Percentiles rank a stretch among this genome's conserved stretches.
Conservation (phyloP, 345 rosid species). For the Trapa bicornis region DNA sequence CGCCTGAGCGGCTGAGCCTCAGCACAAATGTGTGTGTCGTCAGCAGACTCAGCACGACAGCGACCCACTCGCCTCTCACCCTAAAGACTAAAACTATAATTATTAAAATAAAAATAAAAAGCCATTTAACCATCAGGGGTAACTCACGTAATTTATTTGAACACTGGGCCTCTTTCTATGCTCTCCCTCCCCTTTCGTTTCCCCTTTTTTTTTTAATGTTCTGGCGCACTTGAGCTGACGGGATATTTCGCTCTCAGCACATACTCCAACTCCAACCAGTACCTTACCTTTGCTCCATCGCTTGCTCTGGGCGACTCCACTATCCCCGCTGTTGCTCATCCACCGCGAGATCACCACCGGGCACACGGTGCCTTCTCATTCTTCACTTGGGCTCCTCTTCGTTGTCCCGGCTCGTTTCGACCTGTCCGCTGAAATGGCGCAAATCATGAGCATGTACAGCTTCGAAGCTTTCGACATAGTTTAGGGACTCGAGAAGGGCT, state of each 20-base stretch:
- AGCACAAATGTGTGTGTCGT: no score
- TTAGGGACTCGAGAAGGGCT: constrained; percentile 11
- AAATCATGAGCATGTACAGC: constrained; percentile 31
- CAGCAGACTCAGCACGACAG: no score
- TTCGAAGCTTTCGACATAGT: constrained; percentile 27
- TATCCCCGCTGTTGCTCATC: not conserved
- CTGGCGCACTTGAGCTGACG: constrained; percentile 23
- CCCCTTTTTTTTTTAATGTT: constrained; percentile 9
- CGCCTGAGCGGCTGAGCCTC: no score
- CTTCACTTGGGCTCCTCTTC: not conserved
- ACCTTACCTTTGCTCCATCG: no score
- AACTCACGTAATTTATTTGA: constrained; percentile 14
- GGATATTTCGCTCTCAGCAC: not conserved
- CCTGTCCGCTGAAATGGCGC: constrained; percentile 32
- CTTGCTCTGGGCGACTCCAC: not conserved
- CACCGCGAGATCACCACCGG: not conserved
- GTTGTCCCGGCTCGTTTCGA: not conserved
- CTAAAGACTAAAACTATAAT: no score
- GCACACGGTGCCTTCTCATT: not conserved
- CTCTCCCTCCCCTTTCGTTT: no score
- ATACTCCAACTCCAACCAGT: no score
- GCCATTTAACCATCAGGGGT: constrained; percentile 24
- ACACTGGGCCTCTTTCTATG: constrained; percentile 10
- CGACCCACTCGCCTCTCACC: no score
- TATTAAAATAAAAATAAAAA: no score